Conservation (phyloP, 2,329 filamentous ascomycete genomes). For the Fusarium camptoceras region DNA sequence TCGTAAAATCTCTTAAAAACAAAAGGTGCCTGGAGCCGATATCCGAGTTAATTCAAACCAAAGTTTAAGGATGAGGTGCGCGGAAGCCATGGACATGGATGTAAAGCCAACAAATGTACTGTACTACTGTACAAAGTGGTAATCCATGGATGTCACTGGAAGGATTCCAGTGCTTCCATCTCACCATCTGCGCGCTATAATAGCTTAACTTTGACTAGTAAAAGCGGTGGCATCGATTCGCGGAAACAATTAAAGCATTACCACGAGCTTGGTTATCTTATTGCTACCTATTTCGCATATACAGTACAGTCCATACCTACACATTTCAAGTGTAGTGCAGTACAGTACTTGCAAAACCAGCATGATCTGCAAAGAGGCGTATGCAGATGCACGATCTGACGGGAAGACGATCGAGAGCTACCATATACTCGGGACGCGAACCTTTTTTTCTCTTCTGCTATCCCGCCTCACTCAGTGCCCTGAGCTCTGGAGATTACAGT, state of each 20-base stretch:
- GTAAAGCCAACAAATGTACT: not conserved
- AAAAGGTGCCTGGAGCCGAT: not conserved
- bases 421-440: not conserved
- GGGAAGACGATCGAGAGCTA: conserved; percentile 2
- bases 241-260: not conserved
- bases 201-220: not conserved
- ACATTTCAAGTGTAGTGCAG: not conserved
- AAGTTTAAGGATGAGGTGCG: not conserved
- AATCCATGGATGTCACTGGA: conserved; percentile 27
- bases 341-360: not conserved
- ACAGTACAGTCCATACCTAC: not conserved
- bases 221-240: not conserved
- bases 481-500: not conserved
- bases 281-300: not conserved
- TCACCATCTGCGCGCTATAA: conserved; percentile 1
- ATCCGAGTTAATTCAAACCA: conserved; percentile 16
- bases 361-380: conserved; percentile 5
- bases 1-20: not conserved
- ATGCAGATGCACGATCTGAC: conserved; percentile 7
- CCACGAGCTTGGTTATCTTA: not conserved
- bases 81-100: conserved; percentile 1
- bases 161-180: conserved; percentile 26
- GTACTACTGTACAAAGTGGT: not conserved
- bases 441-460: not conserved
- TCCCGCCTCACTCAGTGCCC: not conserved